Evolutionary conservation across 768 basidiomycete genomes (phyloP).

Genomic region (Boletus coccyginus): DNA sequence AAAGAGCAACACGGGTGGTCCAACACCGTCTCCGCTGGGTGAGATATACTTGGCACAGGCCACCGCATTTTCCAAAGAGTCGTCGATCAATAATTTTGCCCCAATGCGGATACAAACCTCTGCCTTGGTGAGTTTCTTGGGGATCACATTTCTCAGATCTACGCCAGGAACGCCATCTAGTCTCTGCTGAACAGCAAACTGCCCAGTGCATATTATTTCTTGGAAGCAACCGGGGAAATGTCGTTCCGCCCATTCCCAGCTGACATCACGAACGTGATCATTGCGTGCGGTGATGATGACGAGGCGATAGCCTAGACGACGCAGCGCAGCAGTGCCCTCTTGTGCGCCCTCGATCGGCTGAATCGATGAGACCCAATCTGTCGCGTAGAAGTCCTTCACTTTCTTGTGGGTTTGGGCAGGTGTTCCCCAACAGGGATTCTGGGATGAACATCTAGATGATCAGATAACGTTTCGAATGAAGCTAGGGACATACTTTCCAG

Average conservation of each 20-base stretch:
- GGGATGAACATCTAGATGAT: neutral
- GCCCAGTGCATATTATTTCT: constrained; percentile 68
- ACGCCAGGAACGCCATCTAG: constrained; percentile 6
- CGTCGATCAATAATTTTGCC: constrained; percentile 71
- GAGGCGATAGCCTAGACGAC: constrained; percentile 62
- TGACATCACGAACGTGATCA: constrained; percentile 51
- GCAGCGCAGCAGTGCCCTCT: constrained; percentile 54
- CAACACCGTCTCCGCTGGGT: constrained; percentile 11
- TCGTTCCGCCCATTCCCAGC: constrained; percentile 63
- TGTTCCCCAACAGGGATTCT: constrained; percentile 62
- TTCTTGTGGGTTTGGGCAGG: constrained; percentile 56
- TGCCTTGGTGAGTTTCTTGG: constrained; percentile 65
- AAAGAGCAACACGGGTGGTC: constrained; percentile 66
- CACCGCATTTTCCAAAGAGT: constrained; percentile 76
- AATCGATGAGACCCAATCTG: constrained; percentile 44
- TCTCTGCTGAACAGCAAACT: constrained; percentile 54
- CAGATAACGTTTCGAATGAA: neutral
- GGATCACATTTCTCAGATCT: constrained; percentile 35
- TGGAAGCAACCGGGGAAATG: constrained; percentile 66
- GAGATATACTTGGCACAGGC: constrained; percentile 43
- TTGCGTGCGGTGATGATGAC: constrained; percentile 76
- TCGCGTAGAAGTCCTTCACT: constrained; percentile 56
- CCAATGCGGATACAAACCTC: constrained; percentile 64
- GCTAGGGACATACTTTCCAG: constrained; percentile 53
- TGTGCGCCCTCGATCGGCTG: constrained; percentile 58